Percentiles rank a stretch among this genome's conserved stretches.
These are phyloP conservation scores for Podila verticillata DNA, from an alignment of 192 early-diverging fungal species.

Conservation along the genomic window DNA sequence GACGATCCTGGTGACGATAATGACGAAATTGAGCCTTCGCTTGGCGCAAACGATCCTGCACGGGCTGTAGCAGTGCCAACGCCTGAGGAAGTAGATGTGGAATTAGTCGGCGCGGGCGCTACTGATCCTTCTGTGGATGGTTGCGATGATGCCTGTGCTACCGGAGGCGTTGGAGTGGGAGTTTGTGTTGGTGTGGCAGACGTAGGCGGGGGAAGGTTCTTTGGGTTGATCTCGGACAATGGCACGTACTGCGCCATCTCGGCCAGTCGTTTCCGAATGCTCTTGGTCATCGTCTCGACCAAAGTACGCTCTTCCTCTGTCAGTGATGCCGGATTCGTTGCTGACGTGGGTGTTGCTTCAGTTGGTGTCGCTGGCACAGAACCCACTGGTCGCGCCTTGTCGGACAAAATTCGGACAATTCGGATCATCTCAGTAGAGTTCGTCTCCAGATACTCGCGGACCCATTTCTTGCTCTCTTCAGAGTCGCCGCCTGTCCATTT, in stretches of 20 bases:
- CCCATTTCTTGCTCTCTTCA: slow-evolving; percentile 44
- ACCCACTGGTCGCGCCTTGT: background rate
- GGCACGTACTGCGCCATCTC: slow-evolving; percentile 47
- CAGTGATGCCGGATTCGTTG: background rate
- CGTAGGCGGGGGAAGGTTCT: slow-evolving; percentile 32
- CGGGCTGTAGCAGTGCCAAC: background rate
- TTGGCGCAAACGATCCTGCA: background rate
- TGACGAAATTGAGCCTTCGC: background rate
- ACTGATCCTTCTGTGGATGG: background rate
- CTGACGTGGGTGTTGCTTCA: background rate
- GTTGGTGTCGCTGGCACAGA: background rate
- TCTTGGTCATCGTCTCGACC: slow-evolving; percentile 14
- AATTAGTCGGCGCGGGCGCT: background rate
- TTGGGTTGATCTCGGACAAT: slow-evolving; percentile 32
- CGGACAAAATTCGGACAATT: slow-evolving; percentile 9
- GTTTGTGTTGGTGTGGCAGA: background rate
- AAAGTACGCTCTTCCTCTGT: slow-evolving; percentile 13
- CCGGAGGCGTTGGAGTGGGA: background rate
- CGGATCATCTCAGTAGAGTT: slow-evolving; percentile 31
- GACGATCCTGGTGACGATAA: background rate
- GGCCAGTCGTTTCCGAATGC: slow-evolving; percentile 22
- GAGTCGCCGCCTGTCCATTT: slow-evolving; percentile 30
- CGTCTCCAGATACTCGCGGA: slow-evolving; percentile 38
- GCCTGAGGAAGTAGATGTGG: background rate
- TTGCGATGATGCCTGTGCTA: background rate